Evolutionary conservation across 768 basidiomycete species (phyloP).

Genomic region (Tylopilus balloui): DNA sequence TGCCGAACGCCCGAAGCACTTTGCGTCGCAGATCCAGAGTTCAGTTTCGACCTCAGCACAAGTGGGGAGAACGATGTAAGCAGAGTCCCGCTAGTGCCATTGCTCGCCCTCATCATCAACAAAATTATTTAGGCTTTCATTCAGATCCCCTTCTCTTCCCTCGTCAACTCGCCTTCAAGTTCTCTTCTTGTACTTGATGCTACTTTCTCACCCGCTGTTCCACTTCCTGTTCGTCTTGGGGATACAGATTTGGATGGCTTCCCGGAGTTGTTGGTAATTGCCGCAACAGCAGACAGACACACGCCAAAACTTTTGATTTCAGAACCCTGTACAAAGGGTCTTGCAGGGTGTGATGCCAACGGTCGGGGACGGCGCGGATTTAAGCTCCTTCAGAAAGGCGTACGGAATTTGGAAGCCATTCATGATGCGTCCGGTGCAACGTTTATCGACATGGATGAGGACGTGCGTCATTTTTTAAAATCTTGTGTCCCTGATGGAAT

Average conservation of each 20-base stretch:
- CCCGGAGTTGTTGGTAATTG: conserved; percentile 74
- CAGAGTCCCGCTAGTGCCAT: not conserved
- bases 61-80: conserved; percentile 49
- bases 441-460: conserved; percentile 93
- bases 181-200: conserved; percentile 70
- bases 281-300: conserved; percentile 40
- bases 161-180: conserved; percentile 47
- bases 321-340: conserved; percentile 51
- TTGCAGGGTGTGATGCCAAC: conserved; percentile 51
- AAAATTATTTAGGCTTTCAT: conserved; percentile 56
- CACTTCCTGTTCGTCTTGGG: conserved; percentile 76
- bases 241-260: conserved; percentile 94
- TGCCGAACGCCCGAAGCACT: conserved; percentile 80
- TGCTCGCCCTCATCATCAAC: not conserved
- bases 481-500: not conserved
- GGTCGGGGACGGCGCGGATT: conserved; percentile 64
- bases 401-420: conserved; percentile 56
- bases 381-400: conserved; percentile 49
- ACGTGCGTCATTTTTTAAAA: conserved; percentile 52
- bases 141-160: conserved; percentile 56
- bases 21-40: conserved; percentile 76
- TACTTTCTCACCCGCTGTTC: conserved; percentile 60
- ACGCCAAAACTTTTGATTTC: conserved; percentile 63
- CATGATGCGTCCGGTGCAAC: conserved; percentile 75
- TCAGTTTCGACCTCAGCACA: conserved; percentile 66